A percentile compares a stretch with the other conserved stretches of the same genome.
phyloP scores from a whole-genome alignment of 2,329 filamentous ascomycete genomes.

The Nothopassalora personata region DNA sequence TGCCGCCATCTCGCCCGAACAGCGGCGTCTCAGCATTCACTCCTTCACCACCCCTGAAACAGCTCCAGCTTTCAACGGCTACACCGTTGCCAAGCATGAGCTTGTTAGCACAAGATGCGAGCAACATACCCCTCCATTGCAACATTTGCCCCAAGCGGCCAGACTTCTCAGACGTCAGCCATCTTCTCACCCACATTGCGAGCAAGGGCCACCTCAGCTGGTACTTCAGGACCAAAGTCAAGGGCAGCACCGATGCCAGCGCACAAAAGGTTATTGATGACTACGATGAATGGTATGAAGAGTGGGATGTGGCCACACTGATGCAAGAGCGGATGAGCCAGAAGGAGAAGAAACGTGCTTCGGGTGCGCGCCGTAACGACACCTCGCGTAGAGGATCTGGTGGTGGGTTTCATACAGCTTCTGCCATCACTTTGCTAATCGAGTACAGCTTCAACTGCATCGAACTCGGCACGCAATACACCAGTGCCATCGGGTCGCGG shows the following conservation, averaged over 20 bases:
- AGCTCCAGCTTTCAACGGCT: neutral
- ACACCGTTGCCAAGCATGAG: slow-evolving; percentile 20
- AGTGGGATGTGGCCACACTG: slow-evolving; percentile 64
- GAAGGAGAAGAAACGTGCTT: slow-evolving; percentile 57
- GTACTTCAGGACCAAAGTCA: slow-evolving; percentile 75
- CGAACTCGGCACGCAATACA: slow-evolving; percentile 22
- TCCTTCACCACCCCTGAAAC: slow-evolving; percentile 2
- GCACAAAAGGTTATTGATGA: slow-evolving; percentile 58
- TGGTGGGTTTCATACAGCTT: slow-evolving; percentile 9
- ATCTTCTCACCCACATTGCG: slow-evolving; percentile 83
- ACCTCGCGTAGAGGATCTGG: slow-evolving; percentile 12
- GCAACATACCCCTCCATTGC: slow-evolving; percentile 66
- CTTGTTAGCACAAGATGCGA: slow-evolving; percentile 32
- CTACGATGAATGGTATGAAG: slow-evolving; percentile 74
- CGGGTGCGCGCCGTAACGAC: slow-evolving; percentile 16
- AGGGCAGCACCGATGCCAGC: slow-evolving; percentile 53
- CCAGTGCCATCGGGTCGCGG: slow-evolving; percentile 12
- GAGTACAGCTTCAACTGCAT: slow-evolving; percentile 3
- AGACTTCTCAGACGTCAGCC: slow-evolving; percentile 82
- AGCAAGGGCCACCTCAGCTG: slow-evolving; percentile 89
- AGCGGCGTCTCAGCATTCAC: slow-evolving; percentile 1
- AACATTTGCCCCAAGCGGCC: slow-evolving; percentile 75
- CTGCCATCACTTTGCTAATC: neutral
- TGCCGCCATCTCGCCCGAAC: neutral
- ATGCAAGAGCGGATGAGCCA: slow-evolving; percentile 72